phyloP scores from a whole-genome alignment of 768 basidiomycete species.

The Phanerodontia chrysosporium region DNA sequence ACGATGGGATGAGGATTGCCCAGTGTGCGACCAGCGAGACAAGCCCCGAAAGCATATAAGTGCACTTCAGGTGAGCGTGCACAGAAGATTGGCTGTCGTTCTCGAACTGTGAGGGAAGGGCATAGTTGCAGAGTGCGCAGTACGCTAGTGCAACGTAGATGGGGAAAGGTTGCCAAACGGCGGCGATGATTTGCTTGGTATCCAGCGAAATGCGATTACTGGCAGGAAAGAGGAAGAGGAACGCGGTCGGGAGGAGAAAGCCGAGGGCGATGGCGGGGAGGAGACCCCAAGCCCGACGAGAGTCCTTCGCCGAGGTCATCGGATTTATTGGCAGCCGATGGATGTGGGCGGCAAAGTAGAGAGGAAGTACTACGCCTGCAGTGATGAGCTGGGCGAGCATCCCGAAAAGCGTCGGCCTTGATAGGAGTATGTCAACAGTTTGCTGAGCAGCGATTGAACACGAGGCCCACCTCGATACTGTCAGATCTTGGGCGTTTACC shows the following conservation, averaged over 20 bases:
- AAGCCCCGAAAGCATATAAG: neutral
- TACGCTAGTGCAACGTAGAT: conserved; percentile 1
- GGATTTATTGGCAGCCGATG: neutral
- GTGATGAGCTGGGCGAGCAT: conserved; percentile 9
- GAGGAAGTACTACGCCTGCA: conserved; percentile 10
- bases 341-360: conserved; percentile 9
- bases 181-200: conserved; percentile 8
- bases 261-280: neutral
- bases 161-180: conserved; percentile 14
- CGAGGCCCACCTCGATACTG: too few species aligned
- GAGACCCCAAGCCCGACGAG: neutral
- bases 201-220: neutral
- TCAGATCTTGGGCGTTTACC: too few species aligned
- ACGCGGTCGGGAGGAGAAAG: neutral
- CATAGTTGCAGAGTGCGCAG: neutral
- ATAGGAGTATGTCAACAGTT: too few species aligned
- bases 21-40: neutral
- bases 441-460: too few species aligned
- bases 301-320: neutral
- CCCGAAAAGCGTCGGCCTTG: conserved; percentile 8
- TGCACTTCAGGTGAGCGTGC: neutral
- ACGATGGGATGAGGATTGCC: neutral
- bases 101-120: neutral
- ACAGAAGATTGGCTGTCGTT: neutral
- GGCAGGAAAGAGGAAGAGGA: neutral